Percentiles rank a stretch among this genome's conserved stretches.
Conservation (phyloP, 1,284 basidiomycete genomes). For the Mrakiaceae sp. region DNA sequence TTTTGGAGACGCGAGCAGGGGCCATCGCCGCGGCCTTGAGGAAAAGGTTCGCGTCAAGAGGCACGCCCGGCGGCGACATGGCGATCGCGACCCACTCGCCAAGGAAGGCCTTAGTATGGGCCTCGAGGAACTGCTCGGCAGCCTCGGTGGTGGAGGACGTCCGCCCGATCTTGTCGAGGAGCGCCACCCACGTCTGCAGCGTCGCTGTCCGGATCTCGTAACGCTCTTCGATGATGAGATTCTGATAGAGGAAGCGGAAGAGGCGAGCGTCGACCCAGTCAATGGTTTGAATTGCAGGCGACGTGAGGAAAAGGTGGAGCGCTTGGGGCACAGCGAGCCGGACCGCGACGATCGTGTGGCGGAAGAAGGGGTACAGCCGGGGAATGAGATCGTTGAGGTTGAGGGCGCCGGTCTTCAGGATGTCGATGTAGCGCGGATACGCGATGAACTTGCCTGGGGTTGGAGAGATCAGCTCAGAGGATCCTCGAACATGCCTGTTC, state of each 20-base stretch:
- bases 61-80: conserved; percentile 81
- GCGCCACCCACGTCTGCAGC: conserved; percentile 63
- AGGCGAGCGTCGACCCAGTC: conserved; percentile 75
- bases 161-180: conserved; percentile 46
- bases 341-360: conserved; percentile 90
- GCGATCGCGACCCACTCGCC: conserved; percentile 66
- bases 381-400: conserved; percentile 67
- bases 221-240: conserved; percentile 86
- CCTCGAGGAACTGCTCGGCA: conserved; percentile 40
- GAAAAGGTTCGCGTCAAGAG: conserved; percentile 64
- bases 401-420: conserved; percentile 49
- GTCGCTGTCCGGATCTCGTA: conserved; percentile 71
- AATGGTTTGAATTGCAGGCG: conserved; percentile 51
- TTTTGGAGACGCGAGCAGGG: conserved; percentile 25
- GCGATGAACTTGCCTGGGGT: conserved; percentile 62
- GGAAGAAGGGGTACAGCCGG: conserved; percentile 89
- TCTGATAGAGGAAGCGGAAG: conserved; percentile 82
- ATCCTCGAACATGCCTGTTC: neutral
- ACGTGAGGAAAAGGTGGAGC: conserved; percentile 71
- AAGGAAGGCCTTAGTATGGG: conserved; percentile 26
- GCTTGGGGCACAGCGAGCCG: conserved; percentile 88
- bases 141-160: conserved; percentile 41
- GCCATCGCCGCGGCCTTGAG: conserved; percentile 42
- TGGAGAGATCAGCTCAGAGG: conserved; percentile 3
- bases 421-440: conserved; percentile 64